Percentiles rank a stretch among this genome's conserved stretches.
phyloP scores from a whole-genome alignment of 306 rosid species.

The Luffa acutangula region DNA sequence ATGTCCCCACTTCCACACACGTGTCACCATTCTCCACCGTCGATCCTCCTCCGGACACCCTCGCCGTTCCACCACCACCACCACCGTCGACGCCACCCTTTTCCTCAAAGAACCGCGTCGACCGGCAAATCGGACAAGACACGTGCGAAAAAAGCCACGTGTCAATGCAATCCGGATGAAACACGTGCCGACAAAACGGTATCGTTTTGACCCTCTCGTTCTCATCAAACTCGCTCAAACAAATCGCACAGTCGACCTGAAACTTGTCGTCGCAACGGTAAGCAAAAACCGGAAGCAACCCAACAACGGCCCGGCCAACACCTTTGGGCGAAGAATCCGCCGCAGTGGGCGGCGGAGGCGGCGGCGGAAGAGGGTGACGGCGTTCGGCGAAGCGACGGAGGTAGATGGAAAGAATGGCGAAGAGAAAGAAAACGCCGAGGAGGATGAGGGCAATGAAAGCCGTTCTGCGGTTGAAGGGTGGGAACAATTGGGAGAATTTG shows the following conservation, averaged over 20 bases:
- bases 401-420: slow-evolving; percentile 19
- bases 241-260: slow-evolving; percentile 37
- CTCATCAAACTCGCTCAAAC: slow-evolving; percentile 27
- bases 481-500: not conserved
- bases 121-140: slow-evolving; percentile 46
- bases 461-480: not conserved
- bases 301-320: not conserved
- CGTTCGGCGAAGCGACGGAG: not conserved
- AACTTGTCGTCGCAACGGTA: slow-evolving; percentile 12
- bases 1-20: slow-evolving; percentile 5
- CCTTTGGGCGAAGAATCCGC: not conserved
- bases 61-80: not conserved
- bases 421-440: slow-evolving; percentile 20
- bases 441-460: slow-evolving; percentile 14
- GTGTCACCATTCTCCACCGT: not conserved
- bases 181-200: slow-evolving; percentile 45
- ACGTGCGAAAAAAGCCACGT: slow-evolving; percentile 39
- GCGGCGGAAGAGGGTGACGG: not conserved
- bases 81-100: no score
- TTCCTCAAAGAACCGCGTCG: not conserved
- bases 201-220: slow-evolving; percentile 28
- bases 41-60: not conserved
- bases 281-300: slow-evolving; percentile 21
- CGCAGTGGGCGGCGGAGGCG: not conserved
- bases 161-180: slow-evolving; percentile 41